These are phyloP conservation scores for Candida sojae DNA, from an alignment of 1,139 yeast species.

Conservation along the genomic window DNA sequence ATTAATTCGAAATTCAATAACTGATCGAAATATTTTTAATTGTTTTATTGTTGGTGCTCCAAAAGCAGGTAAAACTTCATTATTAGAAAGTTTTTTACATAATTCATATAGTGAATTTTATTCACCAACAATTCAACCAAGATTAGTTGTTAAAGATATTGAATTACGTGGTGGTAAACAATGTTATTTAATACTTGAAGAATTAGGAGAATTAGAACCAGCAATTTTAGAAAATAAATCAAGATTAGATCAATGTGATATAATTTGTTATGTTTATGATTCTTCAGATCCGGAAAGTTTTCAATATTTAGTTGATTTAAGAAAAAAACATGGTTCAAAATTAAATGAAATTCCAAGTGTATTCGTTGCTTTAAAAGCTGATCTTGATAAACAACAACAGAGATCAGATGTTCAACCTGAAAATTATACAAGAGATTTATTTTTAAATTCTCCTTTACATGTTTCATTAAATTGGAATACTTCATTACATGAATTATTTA, in stretches of 20 bases:
- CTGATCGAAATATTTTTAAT: slow-evolving; percentile 87
- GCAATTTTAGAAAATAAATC: slow-evolving; percentile 73
- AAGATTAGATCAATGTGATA: slow-evolving; percentile 87
- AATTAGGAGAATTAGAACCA: slow-evolving; percentile 82
- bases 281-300: slow-evolving; percentile 96
- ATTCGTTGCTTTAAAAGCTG: slow-evolving; percentile 92
- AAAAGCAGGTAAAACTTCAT: slow-evolving; percentile 81
- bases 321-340: slow-evolving; percentile 52
- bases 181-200: slow-evolving; percentile 87
- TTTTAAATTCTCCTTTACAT: slow-evolving; percentile 71
- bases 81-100: slow-evolving; percentile 78
- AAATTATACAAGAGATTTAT: slow-evolving; percentile 67
- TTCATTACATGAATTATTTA: slow-evolving; percentile 80
- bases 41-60: slow-evolving; percentile 87
- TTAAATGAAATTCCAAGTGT: slow-evolving; percentile 78
- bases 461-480: slow-evolving; percentile 89
- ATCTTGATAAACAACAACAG: slow-evolving; percentile 92
- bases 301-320: slow-evolving; percentile 71
- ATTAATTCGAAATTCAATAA: slow-evolving; percentile 65
- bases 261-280: slow-evolving; percentile 84
- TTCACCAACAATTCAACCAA: slow-evolving; percentile 80
- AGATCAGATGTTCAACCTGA: slow-evolving; percentile 86
- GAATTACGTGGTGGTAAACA: slow-evolving; percentile 95
- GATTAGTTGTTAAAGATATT: slow-evolving; percentile 88
- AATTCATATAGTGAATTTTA: slow-evolving; percentile 71